Evolutionary conservation across 2,329 filamentous ascomycete species (phyloP).

Genomic region (Monosporascus sp.): DNA sequence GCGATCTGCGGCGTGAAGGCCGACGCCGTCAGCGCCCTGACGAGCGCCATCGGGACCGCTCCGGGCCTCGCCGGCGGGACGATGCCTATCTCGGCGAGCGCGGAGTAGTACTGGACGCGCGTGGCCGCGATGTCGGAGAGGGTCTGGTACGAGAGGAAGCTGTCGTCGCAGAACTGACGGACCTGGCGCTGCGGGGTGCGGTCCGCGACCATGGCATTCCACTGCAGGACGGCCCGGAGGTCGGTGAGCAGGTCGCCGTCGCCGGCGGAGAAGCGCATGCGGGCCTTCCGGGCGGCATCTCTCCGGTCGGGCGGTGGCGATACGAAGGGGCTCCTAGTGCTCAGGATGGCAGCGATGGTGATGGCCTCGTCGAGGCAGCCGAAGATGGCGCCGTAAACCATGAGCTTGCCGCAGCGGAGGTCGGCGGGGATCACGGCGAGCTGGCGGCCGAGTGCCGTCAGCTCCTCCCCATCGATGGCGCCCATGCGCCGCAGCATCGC

Average conservation of each 20-base stretch:
- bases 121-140: slow-evolving; percentile 86
- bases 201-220: slow-evolving; percentile 61
- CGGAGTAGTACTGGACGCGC: slow-evolving; percentile 75
- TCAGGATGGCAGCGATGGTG: slow-evolving; percentile 88
- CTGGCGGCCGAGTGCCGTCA: slow-evolving; percentile 89
- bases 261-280: slow-evolving; percentile 65
- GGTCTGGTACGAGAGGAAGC: slow-evolving; percentile 79
- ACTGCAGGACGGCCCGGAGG: slow-evolving; percentile 75
- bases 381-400: slow-evolving; percentile 93
- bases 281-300: slow-evolving; percentile 73
- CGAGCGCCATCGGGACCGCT: slow-evolving; percentile 39
- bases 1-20: slow-evolving; percentile 83
- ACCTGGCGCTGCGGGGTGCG: slow-evolving; percentile 57
- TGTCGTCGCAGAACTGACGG: slow-evolving; percentile 74
- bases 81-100: slow-evolving; percentile 82
- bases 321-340: slow-evolving; percentile 79
- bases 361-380: slow-evolving; percentile 85
- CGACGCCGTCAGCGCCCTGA: slow-evolving; percentile 66
- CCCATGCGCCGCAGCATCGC: slow-evolving; percentile 77
- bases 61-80: slow-evolving; percentile 36
- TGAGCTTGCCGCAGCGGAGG: slow-evolving; percentile 84
- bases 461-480: slow-evolving; percentile 75
- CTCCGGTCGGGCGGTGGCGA: slow-evolving; percentile 71
- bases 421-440: slow-evolving; percentile 94
- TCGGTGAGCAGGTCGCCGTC: slow-evolving; percentile 90